A percentile compares a stretch with the other conserved stretches of the same genome.
Conservation (phyloP, 371 early-diverging fungal genomes). For the Mortierella sp. region DNA sequence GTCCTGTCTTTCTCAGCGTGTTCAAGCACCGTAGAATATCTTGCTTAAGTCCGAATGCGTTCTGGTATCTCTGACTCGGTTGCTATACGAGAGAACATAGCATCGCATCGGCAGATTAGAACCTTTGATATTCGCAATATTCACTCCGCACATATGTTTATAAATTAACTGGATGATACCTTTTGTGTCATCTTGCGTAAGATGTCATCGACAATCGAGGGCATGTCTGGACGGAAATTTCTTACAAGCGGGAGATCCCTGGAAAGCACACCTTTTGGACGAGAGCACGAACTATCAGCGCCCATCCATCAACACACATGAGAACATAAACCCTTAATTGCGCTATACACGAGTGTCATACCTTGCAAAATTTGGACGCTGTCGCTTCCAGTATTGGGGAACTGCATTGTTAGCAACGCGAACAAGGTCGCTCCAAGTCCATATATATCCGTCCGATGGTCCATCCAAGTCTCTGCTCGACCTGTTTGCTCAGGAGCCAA, state of each 20-base stretch:
- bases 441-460: conserved; percentile 73
- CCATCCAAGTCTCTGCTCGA: conserved; percentile 69
- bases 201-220: conserved; percentile 61
- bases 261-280: conserved; percentile 58
- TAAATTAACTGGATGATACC: conserved; percentile 37
- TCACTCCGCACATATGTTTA: too few relatives aligned
- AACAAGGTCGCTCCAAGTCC: conserved; percentile 69
- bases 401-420: conserved; percentile 60
- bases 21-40: conserved; percentile 66
- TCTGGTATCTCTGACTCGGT: conserved; percentile 71
- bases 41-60: conserved; percentile 68
- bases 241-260: conserved; percentile 63
- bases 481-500: conserved; percentile 74
- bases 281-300: background rate
- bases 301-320: background rate
- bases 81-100: conserved; percentile 53
- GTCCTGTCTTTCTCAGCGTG: conserved; percentile 41
- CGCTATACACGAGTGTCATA: background rate
- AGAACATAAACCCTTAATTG: background rate
- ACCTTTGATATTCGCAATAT: too few relatives aligned
- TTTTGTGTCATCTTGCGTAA: conserved; percentile 72
- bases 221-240: conserved; percentile 63
- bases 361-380: conserved; percentile 72
- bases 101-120: background rate
- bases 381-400: conserved; percentile 65